Evolutionary conservation across 2,329 filamentous ascomycete species (phyloP).

Genomic region (Aspergillus ochraceus): DNA sequence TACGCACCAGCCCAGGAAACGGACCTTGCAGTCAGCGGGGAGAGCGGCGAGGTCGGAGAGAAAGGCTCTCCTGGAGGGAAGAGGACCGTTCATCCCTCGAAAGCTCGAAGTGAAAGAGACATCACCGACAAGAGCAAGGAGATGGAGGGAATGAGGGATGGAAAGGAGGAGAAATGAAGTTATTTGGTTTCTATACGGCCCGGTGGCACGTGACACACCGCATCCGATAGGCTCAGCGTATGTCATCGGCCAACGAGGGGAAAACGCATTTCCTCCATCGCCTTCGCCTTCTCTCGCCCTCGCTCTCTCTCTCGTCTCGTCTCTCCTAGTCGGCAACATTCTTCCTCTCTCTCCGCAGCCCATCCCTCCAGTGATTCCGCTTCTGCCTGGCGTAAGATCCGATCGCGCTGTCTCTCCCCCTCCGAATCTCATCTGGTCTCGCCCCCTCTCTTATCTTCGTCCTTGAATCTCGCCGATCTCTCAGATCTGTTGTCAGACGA

Average conservation of each 20-base stretch:
- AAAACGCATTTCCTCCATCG: slow-evolving; percentile 18
- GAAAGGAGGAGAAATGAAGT: not conserved
- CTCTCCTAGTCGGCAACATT: not conserved
- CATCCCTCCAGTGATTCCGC: not conserved
- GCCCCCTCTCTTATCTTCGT: slow-evolving; percentile 2
- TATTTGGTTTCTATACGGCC: not conserved
- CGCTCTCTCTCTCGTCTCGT: not conserved
- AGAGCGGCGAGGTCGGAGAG: slow-evolving; percentile 59
- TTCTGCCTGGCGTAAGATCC: not conserved
- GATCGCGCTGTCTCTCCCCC: not conserved
- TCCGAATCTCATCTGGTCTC: not conserved
- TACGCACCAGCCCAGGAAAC: slow-evolving; percentile 86
- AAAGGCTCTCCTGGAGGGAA: slow-evolving; percentile 65
- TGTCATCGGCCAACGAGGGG: slow-evolving; percentile 39
- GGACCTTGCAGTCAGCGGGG: slow-evolving; percentile 71
- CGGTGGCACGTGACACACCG: slow-evolving; percentile 32
- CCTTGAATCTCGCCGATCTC: not conserved
- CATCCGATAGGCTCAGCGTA: slow-evolving; percentile 33
- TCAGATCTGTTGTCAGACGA: not conserved
- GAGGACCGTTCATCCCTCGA: slow-evolving; percentile 52
- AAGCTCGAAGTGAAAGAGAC: not conserved
- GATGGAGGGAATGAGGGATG: not conserved
- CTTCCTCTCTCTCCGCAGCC: not conserved
- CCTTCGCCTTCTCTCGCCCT: not conserved
- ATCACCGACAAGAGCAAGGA: slow-evolving; percentile 4